Evolutionary conservation across 2,329 filamentous ascomycete species (phyloP), one percentile per base, ranked within the genome.

Genomic region (Aureobasidium mangrovei): DNA sequence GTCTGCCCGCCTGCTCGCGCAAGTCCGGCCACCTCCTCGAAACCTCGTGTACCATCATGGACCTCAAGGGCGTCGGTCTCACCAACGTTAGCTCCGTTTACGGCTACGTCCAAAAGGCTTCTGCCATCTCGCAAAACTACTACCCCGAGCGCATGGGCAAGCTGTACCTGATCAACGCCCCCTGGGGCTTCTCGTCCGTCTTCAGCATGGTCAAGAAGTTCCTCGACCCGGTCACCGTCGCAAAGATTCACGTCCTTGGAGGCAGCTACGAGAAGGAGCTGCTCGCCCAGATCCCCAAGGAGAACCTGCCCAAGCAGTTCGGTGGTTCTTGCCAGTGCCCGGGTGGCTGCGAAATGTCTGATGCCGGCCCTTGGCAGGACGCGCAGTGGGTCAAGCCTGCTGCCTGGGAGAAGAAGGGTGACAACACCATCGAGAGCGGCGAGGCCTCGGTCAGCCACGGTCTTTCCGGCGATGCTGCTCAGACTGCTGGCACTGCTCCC

Each of bases 11-110:
- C 62, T 96, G 90, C 80, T 95, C 90, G 55, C 90, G 91, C 72
- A 95, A 95, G 75, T 78, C 85, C 27, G 89, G 88, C 64, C 82
- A 85, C 66, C 83, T 98, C 56, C 85, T 96, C 65, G 93, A 98
- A 78, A 98, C 93, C 27, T 96, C 89, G 77, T 97, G 93, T 83
- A 91, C 88, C 60, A 90, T 98, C 74, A 93, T 97, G 85, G 93
- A 98, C 73, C 80, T 96, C 70, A 95, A 95, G 77, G 91, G 91
- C 59, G 91, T 98, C 27, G 88, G 88, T 56, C 74, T 97, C 63
- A 79, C 78, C 69, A 93, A 86, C 73, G 84, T 88, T 41, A 80
- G 83, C 59, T 85, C 86, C 58, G 91, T 96, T 56, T 95, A 94
- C 77, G 80, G 82, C 53, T 97, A 96, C 76, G 81, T 98, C 62